phyloP scores from a whole-genome alignment of 2,329 filamentous ascomycete genomes.

The Tothia fuscella region DNA sequence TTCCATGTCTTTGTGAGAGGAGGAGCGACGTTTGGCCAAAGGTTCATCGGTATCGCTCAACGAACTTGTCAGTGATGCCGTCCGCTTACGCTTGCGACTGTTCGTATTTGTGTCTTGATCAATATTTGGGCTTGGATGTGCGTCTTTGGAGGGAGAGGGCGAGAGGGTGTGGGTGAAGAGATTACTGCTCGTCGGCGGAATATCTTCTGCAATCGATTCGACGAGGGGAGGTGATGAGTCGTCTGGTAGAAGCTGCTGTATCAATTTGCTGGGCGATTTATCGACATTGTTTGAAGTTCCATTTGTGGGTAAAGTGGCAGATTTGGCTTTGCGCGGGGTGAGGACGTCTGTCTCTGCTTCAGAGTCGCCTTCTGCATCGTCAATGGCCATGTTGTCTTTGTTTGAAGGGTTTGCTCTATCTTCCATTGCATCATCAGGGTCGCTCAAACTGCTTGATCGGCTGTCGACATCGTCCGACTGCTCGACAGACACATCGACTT shows the following conservation, averaged over 20 bases:
- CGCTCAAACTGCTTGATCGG: slow-evolving; percentile 82
- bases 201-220: background rate
- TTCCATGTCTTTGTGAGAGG: slow-evolving; percentile 12
- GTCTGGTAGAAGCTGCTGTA: slow-evolving; percentile 36
- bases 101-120: slow-evolving; percentile 2
- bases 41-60: slow-evolving; percentile 24
- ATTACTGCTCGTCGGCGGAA: too few relatives aligned
- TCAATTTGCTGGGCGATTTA: slow-evolving; percentile 66
- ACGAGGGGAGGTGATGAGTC: too few relatives aligned
- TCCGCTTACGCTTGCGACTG: slow-evolving; percentile 32
- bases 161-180: too few relatives aligned
- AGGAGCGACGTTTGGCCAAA: slow-evolving; percentile 22
- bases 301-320: slow-evolving; percentile 26
- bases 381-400: slow-evolving; percentile 16
- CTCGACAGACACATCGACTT: background rate
- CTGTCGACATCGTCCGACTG: slow-evolving; percentile 37
- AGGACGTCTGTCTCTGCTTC: slow-evolving; percentile 93
- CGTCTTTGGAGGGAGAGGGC: background rate
- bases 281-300: slow-evolving; percentile 36
- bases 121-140: background rate
- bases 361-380: slow-evolving; percentile 50
- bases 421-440: slow-evolving; percentile 74
- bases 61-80: slow-evolving; percentile 28
- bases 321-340: slow-evolving; percentile 54
- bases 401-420: slow-evolving; percentile 30